Evolutionary conservation across 192 early-diverging fungal genomes (phyloP), one percentile per base, ranked within the genome.

Genomic region (Backusella australiensis): DNA sequence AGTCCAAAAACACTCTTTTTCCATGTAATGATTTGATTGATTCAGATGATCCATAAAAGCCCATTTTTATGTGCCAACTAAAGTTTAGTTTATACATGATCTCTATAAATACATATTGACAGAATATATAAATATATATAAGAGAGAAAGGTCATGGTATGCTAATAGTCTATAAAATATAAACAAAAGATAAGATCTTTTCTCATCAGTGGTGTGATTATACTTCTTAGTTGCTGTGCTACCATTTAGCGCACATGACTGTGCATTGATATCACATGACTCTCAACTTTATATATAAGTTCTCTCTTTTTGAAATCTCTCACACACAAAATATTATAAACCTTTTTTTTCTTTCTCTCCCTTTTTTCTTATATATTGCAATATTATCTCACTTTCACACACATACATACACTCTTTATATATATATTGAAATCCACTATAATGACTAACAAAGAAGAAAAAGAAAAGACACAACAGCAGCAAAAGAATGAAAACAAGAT

Each of bases 181-280:
- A 63, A 63, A 63, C 26, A 63, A 49, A 63, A 63, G 56, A 63
- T 63, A 63, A 63, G 56, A 63, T 63, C 56, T 63, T 29, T 63
- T 63, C 11, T 29, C 21, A 26, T 63, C 11, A 63, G 56, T 63
- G 56, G 56, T 63, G 56, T 63, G 56, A 63, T 63, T n/a, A 49
- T 49, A 23, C 29, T 32, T 63, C 26, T 63, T 29, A 63, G 23
- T 63, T 0, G 42, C 42, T 14, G 21, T 63, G 4, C 11, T 63
- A 63, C 56, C 56, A 11, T 12, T 1, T 12, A 29, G 11, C 4
- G 2, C 56, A 63, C 23, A 26, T 63, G 56, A 63, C 26, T 29
- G 56, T 29, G 56, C 56, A 63, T 63, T 63, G 56, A 63, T 63
- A 23, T 63, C 56, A 63, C 56, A 63, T 63, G 56, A 63, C 23